A percentile compares a stretch with the other conserved stretches of the same genome.
phyloP scores from a whole-genome alignment of 768 basidiomycete species.

The Cystofilobasidium macerans region DNA sequence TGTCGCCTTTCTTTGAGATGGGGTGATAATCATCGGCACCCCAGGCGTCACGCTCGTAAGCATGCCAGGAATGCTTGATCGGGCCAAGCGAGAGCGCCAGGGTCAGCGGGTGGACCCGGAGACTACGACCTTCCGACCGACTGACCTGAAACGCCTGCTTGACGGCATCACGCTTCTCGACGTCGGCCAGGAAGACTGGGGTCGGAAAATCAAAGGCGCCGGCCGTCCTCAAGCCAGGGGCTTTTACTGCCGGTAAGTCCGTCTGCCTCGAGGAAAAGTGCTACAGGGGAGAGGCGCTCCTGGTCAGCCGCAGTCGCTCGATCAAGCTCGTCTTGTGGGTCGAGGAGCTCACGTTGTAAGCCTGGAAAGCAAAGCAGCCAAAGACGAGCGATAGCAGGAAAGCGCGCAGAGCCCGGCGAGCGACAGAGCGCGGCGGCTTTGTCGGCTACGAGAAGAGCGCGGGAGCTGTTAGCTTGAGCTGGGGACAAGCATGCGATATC shows the following conservation, averaged over 20 bases:
- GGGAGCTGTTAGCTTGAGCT: background rate
- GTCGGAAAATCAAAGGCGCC: conserved; percentile 11
- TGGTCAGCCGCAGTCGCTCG: background rate
- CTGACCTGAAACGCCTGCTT: conserved; percentile 68
- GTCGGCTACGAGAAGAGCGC: background rate
- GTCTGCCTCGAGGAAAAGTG: background rate
- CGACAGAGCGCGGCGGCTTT: background rate
- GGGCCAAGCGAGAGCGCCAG: conserved; percentile 10
- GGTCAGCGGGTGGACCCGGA: too few species aligned
- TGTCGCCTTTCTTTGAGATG: conserved; percentile 58
- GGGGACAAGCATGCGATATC: background rate
- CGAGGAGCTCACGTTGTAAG: conserved; percentile 9
- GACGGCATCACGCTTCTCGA: conserved; percentile 55
- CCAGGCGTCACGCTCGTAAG: conserved; percentile 82
- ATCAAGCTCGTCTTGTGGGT: background rate
- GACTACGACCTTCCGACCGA: too few species aligned
- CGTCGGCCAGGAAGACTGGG: conserved; percentile 47
- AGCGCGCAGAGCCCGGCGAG: background rate
- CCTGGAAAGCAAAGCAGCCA: conserved; percentile 4
- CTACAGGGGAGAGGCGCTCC: background rate
- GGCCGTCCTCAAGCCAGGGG: background rate
- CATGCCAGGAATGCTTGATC: conserved; percentile 65
- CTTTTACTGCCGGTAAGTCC: background rate
- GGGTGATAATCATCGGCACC: conserved; percentile 69
- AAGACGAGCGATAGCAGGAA: background rate